Conservation (phyloP, 768 basidiomycete species). For the Xerocomellus chrysenteron region DNA sequence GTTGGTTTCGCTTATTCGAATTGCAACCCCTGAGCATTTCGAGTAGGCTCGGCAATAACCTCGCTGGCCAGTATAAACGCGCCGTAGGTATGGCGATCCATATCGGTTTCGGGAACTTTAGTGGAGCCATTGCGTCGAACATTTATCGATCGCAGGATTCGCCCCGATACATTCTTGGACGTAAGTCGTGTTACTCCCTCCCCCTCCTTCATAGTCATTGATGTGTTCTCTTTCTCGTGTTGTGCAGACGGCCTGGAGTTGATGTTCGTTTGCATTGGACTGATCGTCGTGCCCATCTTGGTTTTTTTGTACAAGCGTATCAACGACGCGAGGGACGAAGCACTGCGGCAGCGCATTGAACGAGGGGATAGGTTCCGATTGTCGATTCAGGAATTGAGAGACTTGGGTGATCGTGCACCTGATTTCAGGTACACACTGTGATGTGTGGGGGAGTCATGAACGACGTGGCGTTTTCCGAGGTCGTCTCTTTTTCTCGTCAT, state of each 20-base stretch:
- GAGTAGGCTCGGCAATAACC: slow-evolving; percentile 52
- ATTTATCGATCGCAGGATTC: slow-evolving; percentile 59
- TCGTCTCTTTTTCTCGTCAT: too few species aligned
- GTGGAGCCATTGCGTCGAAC: slow-evolving; percentile 62
- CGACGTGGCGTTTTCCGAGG: too few species aligned
- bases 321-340: slow-evolving; percentile 50
- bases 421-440: slow-evolving; percentile 59
- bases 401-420: slow-evolving; percentile 60
- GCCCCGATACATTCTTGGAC: slow-evolving; percentile 61
- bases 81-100: slow-evolving; percentile 66
- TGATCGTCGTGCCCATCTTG: slow-evolving; percentile 49
- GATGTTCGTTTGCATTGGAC: slow-evolving; percentile 67
- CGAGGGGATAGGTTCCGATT: slow-evolving; percentile 19
- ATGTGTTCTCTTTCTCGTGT: neutral
- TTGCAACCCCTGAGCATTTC: neutral
- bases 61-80: slow-evolving; percentile 69
- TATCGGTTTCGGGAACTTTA: slow-evolving; percentile 51
- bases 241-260: slow-evolving; percentile 56
- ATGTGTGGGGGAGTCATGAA: neutral
- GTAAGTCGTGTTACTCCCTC: slow-evolving; percentile 38
- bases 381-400: slow-evolving; percentile 21
- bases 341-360: slow-evolving; percentile 4
- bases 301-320: slow-evolving; percentile 53
- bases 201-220: neutral
- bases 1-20: slow-evolving; percentile 11